phyloP scores from a whole-genome alignment of 2,329 filamentous ascomycete genomes.

The Mycosphaerelloides madeirae region DNA sequence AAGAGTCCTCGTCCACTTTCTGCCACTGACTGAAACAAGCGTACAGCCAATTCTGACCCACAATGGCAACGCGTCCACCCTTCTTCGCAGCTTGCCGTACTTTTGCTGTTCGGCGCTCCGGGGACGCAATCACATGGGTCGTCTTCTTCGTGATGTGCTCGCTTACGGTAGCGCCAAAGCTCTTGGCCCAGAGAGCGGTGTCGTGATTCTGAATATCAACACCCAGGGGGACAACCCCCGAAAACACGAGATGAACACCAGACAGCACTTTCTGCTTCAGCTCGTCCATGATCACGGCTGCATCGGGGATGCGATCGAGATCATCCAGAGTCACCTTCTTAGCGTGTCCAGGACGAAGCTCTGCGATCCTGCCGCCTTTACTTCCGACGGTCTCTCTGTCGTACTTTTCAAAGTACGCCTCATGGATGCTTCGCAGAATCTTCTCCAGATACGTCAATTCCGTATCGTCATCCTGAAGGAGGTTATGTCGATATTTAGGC shows the following conservation, averaged over 20 bases:
- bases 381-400: slow-evolving; percentile 50
- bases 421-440: slow-evolving; percentile 71
- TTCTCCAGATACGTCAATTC: slow-evolving; percentile 74
- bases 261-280: slow-evolving; percentile 74
- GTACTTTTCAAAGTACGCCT: slow-evolving; percentile 77
- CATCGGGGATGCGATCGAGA: slow-evolving; percentile 68
- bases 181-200: slow-evolving; percentile 78
- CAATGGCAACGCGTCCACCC: slow-evolving; percentile 73
- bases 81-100: slow-evolving; percentile 80
- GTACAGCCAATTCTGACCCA: slow-evolving; percentile 83
- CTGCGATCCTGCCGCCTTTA: slow-evolving; percentile 45
- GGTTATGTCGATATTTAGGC: slow-evolving; percentile 58
- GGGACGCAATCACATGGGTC: slow-evolving; percentile 70
- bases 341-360: slow-evolving; percentile 48
- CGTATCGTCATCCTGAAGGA: slow-evolving; percentile 81
- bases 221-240: slow-evolving; percentile 80
- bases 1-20: slow-evolving; percentile 71
- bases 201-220: slow-evolving; percentile 69
- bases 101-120: slow-evolving; percentile 75
- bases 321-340: slow-evolving; percentile 46
- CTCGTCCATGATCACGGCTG: slow-evolving; percentile 74
- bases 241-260: slow-evolving; percentile 76
- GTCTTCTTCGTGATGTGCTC: slow-evolving; percentile 51
- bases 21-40: slow-evolving; percentile 82
- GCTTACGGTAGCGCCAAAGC: slow-evolving; percentile 71